A percentile compares a stretch with the other conserved stretches of the same genome.
phyloP scores from a whole-genome alignment of 2,329 filamentous ascomycete genomes.

The Fusarium coicis region DNA sequence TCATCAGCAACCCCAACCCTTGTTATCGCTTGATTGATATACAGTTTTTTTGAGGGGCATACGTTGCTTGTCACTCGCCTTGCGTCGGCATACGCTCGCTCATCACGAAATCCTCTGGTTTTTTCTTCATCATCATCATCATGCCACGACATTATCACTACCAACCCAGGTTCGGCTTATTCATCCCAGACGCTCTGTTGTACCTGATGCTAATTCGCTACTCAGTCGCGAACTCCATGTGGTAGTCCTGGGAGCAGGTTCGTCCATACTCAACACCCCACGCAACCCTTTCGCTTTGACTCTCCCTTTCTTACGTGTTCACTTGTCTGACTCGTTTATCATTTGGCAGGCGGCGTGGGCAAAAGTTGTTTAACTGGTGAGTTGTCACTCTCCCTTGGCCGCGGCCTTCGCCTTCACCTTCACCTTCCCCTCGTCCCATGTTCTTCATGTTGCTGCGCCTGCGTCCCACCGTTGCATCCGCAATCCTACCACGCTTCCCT shows the following conservation, averaged over 20 bases:
- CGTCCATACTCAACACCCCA: constrained; percentile 46
- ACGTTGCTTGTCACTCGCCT: constrained; percentile 7
- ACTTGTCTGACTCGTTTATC: constrained; percentile 46
- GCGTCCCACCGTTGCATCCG: constrained; percentile 26
- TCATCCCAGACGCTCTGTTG: neutral
- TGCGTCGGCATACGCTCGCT: constrained; percentile 11
- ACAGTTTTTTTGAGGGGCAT: neutral
- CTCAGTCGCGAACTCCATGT: constrained; percentile 81
- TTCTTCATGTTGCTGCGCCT: constrained; percentile 16
- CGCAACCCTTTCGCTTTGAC: neutral
- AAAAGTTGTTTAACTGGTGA: constrained; percentile 92
- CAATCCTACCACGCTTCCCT: constrained; percentile 25
- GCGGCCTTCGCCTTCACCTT: neutral
- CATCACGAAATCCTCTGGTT: constrained; percentile 7
- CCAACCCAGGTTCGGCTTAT: constrained; percentile 41
- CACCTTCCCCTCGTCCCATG: constrained; percentile 19
- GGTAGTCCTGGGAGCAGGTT: constrained; percentile 83
- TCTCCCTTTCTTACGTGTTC: constrained; percentile 15
- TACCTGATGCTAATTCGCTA: constrained; percentile 29
- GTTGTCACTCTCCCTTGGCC: constrained; percentile 37
- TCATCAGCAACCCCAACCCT: constrained; percentile 11
- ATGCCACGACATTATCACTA: constrained; percentile 47
- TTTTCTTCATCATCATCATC: constrained; percentile 27
- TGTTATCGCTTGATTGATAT: constrained; percentile 23
- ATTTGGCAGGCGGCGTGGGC: constrained; percentile 78